Percentiles rank a stretch among this genome's conserved stretches.
These are phyloP conservation scores for Rhinocladiella mackenziei DNA, from an alignment of 2,329 filamentous ascomycete genomes.

Conservation along the genomic window DNA sequence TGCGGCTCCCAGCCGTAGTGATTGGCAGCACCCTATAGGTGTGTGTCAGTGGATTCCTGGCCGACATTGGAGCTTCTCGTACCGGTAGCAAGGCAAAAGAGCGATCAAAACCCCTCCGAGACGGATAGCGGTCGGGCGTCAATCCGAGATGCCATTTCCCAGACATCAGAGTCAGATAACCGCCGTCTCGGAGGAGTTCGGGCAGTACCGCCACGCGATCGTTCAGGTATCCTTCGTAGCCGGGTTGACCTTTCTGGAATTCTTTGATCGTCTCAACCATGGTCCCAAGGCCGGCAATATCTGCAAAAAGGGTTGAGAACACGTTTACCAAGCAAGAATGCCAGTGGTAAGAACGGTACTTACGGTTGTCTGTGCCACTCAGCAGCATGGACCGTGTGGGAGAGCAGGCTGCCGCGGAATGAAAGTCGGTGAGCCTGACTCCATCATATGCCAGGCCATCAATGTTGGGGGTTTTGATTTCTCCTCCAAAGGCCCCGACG, in stretches of 20 bases:
- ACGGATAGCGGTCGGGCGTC: slow-evolving; percentile 30
- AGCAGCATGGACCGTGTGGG: slow-evolving; percentile 37
- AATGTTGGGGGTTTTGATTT: slow-evolving; percentile 34
- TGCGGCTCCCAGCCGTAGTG: slow-evolving; percentile 38
- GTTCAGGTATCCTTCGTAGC: slow-evolving; percentile 32
- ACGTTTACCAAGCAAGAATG: background rate
- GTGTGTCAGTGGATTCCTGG: no score
- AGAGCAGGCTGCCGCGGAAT: slow-evolving; percentile 34
- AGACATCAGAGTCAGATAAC: slow-evolving; percentile 37
- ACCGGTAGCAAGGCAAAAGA: slow-evolving; percentile 31
- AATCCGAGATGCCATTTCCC: slow-evolving; percentile 40
- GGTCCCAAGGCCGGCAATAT: slow-evolving; percentile 35
- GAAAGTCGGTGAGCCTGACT: slow-evolving; percentile 32
- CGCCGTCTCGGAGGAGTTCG: slow-evolving; percentile 35
- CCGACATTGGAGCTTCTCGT: no score
- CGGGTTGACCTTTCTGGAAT: slow-evolving; percentile 29
- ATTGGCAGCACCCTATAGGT: slow-evolving; percentile 28
- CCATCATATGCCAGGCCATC: slow-evolving; percentile 28
- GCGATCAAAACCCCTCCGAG: slow-evolving; percentile 33
- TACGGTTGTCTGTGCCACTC: slow-evolving; percentile 32
- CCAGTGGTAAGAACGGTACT: background rate
- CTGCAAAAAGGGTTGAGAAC: no score
- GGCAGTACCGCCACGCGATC: slow-evolving; percentile 35
- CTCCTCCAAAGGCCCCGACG: slow-evolving; percentile 31
- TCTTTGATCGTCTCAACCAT: slow-evolving; percentile 32